Evolutionary conservation across 1,284 basidiomycete genomes (phyloP), one percentile per base, ranked within the genome.

Genomic region (Calocybe gambosa): DNA sequence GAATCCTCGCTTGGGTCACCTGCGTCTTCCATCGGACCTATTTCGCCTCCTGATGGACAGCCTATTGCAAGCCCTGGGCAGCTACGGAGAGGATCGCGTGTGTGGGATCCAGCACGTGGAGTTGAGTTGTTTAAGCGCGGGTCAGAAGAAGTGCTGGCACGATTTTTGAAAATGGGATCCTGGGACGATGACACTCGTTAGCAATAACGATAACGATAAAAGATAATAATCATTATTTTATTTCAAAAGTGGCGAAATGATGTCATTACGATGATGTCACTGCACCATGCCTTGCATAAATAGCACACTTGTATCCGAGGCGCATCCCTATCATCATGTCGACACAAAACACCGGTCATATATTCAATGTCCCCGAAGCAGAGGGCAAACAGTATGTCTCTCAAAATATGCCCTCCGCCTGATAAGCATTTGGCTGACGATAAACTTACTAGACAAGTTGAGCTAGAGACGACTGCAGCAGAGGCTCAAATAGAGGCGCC

Each of bases 111-210:
- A 15, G 80, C 83, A 9, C 77, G 87, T 16, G 82, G 82, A 37
- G 81, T 91, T 5, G 88, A 91, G 46, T 56, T 84, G 31, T 89
- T 91, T 65, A 91, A 89, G 63, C 78, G 78, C 46, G 82, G 84
- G 16, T 89, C 88, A 1, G 89, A 93, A 59, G 84, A 91, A 56
- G 86, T 89, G 12, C 69, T 92, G 31, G 77, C 82, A 6, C 72
- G 83, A 33, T 91, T 92, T 65, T 67, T 91, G 68, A 80, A 77
- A 56, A 82, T 83, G 73, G 80, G 82, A 25, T 77, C 81, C 45
- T 83, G 78, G 74, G 80, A 82, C 46, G 77, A 81, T 23, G 77
- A 77, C 37, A 9, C 25, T 9, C 25, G 25, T 26, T 26, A 9
- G 9, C 25, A 9, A 26, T 26, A 60, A 55, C 25, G 48, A 42